These are phyloP conservation scores for Plasmodium blacklocki DNA, from an alignment of 169 alveolate genomes.

Conservation along the genomic window DNA sequence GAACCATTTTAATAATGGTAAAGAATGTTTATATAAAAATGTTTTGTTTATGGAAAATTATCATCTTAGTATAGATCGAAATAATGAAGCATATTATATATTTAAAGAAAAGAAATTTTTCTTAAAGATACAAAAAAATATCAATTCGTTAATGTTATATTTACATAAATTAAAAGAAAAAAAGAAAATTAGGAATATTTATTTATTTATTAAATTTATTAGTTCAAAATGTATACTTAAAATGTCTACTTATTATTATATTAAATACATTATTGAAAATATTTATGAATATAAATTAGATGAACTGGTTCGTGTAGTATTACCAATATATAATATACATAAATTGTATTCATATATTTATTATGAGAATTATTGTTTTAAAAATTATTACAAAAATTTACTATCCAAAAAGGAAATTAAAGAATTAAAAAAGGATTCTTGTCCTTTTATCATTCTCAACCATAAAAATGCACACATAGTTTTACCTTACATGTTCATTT, in stretches of 20 bases:
- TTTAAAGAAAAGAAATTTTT: constrained; percentile 38
- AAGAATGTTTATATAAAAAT: neutral
- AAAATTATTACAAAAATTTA: constrained; percentile 37
- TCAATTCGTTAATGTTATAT: constrained; percentile 33
- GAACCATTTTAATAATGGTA: constrained; percentile 24
- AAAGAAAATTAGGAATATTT: constrained; percentile 27
- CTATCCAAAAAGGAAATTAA: constrained; percentile 15
- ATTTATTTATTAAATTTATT: constrained; percentile 54
- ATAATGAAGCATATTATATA: constrained; percentile 11
- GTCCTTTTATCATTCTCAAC: constrained; percentile 35
- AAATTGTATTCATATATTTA: constrained; percentile 56
- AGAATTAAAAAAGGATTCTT: constrained; percentile 12
- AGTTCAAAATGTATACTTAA: constrained; percentile 60
- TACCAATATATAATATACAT: constrained; percentile 65
- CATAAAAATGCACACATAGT: constrained; percentile 16
- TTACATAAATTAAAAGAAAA: constrained; percentile 30
- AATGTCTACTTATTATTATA: constrained; percentile 64
- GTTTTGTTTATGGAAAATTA: constrained; percentile 12
- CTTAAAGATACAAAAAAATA: constrained; percentile 21
- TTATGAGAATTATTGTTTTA: constrained; percentile 52
- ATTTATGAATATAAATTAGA: constrained; percentile 50
- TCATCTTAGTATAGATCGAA: constrained; percentile 19
- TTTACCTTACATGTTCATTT: constrained; percentile 10
- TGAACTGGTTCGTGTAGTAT: constrained; percentile 49
- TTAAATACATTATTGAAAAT: constrained; percentile 52